Conservation (phyloP, 2,329 filamentous ascomycete genomes). For the Zalaria sp. region DNA sequence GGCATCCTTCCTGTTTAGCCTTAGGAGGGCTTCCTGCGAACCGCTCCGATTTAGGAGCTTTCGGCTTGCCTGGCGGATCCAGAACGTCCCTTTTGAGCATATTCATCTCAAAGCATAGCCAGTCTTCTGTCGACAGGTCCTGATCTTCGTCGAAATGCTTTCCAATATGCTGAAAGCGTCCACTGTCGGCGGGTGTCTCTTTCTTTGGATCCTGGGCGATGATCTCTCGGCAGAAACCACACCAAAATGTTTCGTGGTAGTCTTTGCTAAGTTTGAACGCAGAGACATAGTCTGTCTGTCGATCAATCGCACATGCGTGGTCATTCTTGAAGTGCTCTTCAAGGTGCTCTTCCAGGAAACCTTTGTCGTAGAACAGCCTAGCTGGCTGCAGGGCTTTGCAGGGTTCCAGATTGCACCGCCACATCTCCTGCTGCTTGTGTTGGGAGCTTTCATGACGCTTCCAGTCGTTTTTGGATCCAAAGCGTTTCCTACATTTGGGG, state of each 20-base stretch:
- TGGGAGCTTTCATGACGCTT: conserved; percentile 78
- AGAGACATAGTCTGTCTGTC: conserved; percentile 22
- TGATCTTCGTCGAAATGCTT: conserved; percentile 49
- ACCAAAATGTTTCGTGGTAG: conserved; percentile 62
- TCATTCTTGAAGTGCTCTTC: conserved; percentile 30
- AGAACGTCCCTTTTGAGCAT: conserved; percentile 9
- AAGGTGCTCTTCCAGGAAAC: conserved; percentile 51
- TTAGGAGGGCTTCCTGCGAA: no score
- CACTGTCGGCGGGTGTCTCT: conserved; percentile 43
- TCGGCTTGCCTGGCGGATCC: no score
- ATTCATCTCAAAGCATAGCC: conserved; percentile 32
- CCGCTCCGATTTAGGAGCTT: no score
- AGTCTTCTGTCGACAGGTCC: conserved; percentile 38
- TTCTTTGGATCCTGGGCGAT: conserved; percentile 34
- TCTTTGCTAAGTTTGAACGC: conserved; percentile 49
- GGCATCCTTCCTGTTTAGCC: no score
- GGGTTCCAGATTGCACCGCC: conserved; percentile 48
- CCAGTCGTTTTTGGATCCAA: conserved; percentile 93
- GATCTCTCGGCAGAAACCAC: conserved; percentile 59
- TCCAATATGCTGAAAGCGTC: conserved; percentile 62
- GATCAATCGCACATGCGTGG: conserved; percentile 24
- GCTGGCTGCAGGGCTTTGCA: conserved; percentile 18
- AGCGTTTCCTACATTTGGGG: conserved; percentile 51
- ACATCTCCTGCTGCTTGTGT: conserved; percentile 58
- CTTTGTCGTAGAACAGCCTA: conserved; percentile 42